Conservation (phyloP, 345 rosid genomes). For the Camelina sativa region DNA sequence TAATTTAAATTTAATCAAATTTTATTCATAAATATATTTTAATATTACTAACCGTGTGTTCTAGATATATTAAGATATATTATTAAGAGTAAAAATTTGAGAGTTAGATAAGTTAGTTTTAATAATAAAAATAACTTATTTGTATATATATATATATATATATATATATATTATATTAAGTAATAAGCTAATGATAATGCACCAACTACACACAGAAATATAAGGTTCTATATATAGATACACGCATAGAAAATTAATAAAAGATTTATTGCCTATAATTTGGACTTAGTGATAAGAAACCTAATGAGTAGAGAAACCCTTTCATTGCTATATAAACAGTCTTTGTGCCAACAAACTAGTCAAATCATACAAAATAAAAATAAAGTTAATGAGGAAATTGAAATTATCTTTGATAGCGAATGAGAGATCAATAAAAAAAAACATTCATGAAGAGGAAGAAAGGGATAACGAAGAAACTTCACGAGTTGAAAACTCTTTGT, state of each 20-base stretch:
- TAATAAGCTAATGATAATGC: neutral
- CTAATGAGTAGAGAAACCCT: neutral
- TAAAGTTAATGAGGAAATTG: conserved; percentile 7
- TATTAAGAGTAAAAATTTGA: neutral
- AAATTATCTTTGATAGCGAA: conserved; percentile 2
- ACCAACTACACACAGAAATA: neutral
- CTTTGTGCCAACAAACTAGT: neutral
- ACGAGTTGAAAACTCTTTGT: conserved; percentile 23
- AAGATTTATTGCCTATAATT: neutral
- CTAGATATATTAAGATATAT: too few species aligned
- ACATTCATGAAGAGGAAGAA: conserved; percentile 16
- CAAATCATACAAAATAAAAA: neutral
- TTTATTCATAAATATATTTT: too few species aligned
- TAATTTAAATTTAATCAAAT: too few species aligned
- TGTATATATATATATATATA: too few species aligned
- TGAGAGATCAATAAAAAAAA: neutral
- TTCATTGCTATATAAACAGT: conserved; percentile 10
- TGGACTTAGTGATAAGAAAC: neutral
- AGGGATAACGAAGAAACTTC: conserved; percentile 6
- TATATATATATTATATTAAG: too few species aligned
- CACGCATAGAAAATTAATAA: neutral
- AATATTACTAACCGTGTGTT: too few species aligned
- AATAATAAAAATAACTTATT: neutral
- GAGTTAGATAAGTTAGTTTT: neutral
- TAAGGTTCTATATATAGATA: neutral